Evolutionary conservation across 441 rosid genomes (phyloP), one percentile per base, ranked within the genome.

Genomic region (Syzygium malaccense): DNA sequence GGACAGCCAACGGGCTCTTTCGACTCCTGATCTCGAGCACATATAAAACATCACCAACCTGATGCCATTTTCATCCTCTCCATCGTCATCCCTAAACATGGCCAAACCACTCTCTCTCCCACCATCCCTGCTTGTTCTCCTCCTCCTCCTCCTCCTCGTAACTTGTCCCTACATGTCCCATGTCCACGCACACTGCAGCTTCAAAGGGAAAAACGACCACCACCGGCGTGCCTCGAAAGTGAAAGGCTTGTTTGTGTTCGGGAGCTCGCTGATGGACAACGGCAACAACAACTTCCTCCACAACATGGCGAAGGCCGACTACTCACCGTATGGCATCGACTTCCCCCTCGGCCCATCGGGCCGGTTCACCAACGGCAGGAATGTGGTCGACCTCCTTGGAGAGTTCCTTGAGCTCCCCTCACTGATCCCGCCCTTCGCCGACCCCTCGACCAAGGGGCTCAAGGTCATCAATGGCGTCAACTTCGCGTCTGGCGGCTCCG

Each of bases 231-330:
- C 14, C 83, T 37, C 83, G 66, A 85, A 33, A 41, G 86, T 92
- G 55, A 85, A 85, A 64, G 97, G 96, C 62, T 91, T 95, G 95
- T 93, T 94, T 86, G 95, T 93, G 57, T 95, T 95, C 87, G 97
- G 97, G 51, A 93, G 96, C 93, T 94, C 97, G 49, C 88, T 95
- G 54, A 93, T 95, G 57, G 97, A 95, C 90, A 95, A 93, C 88
- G 97, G 96, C 48, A 95, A 95, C 93, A 95, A 95, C 92, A 94
- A 95, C 89, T 92, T 90, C 90, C 94, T 94, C n/a, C 49, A n/a
- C n/a, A 91, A 90, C 89, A 5, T 19, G 12, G 94, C 94, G 6
- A 93, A 89, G 86, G 94, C 93, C 26, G 87, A 94, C 86, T 95
- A 85, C 89, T 78, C 86, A 32, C 97, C 97, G 0, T 95, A 95